Evolutionary conservation across 495 filamentous ascomycete species (phyloP), one percentile per base, ranked within the genome.

Genomic region (Aspergillus carlsbadensis): DNA sequence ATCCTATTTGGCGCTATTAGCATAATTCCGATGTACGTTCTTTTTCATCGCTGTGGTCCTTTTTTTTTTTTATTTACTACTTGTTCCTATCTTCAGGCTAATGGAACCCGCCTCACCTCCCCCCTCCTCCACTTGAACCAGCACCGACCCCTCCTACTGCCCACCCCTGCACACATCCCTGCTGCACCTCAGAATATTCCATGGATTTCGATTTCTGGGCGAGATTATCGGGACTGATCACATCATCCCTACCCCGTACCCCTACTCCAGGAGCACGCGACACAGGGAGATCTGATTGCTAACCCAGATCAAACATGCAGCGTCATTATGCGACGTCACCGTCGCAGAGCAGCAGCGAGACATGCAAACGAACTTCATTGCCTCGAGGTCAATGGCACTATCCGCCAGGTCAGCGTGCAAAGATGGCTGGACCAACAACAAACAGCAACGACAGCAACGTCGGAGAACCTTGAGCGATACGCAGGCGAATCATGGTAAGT

Each of bases 401-500:
- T 51, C 48, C 52, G 43, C 33, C 49, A 54, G 29, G 52, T 67
- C 22, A 59, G 64, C 18, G 63, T 71, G 46, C 61, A 66, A 29
- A 59, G 65, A 52, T 69, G 69, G 69, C 51, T 71, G 20, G 65
- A 67, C 44, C 62, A 68, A 31, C 68, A 71, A 15, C 26, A 29
- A 29, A 29, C 26, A 29, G 8, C 8, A 29, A 8, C 26, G 26
- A 29, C 26, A 29, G 62, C 62, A 31, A 34, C 48, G 1, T 48
- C 58, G 15, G 40, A 58, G 22, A 41, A 60, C 45, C 29, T 54
- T 15, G 59, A 67, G 42, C 61, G 59, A 37, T 67, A 65, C 18
- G 49, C 60, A 26, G 65, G 65, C 52, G 68, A 71, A 43, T 63
- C 49, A 47, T 74, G 71, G 71, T 74, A 67, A 43, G 70, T 49